A percentile compares a stretch with the other conserved stretches of the same genome.
These are phyloP conservation scores for Dillenia turbinata DNA, from an alignment of 164 flowering plant species.

Conservation along the genomic window DNA sequence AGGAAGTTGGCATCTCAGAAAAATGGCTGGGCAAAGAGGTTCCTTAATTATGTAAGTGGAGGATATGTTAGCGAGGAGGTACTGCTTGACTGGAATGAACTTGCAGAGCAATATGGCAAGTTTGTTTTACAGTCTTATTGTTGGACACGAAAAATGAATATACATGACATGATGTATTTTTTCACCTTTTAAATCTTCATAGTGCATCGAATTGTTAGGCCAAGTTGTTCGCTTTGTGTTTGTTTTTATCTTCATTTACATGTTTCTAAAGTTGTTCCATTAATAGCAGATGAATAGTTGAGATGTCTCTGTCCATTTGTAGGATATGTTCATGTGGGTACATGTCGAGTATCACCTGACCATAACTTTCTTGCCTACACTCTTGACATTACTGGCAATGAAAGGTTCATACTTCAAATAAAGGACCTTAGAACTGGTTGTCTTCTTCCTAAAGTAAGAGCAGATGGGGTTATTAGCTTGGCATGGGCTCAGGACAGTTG, in stretches of 20 bases:
- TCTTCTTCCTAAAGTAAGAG: conserved; percentile 32
- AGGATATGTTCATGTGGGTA: conserved; percentile 95
- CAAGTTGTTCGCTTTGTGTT: background rate
- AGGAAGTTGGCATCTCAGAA: conserved; percentile 37
- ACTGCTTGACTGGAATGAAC: conserved; percentile 87
- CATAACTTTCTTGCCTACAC: conserved; percentile 92
- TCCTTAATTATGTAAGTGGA: conserved; percentile 31
- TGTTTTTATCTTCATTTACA: background rate
- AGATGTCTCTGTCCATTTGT: conserved; percentile 6
- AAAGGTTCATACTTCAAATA: conserved; percentile 61
- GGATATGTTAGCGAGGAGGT: conserved; percentile 35
- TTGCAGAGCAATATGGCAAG: conserved; percentile 72
- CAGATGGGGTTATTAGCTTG: conserved; percentile 78
- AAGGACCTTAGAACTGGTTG: conserved; percentile 58
- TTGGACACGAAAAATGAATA: too few relatives aligned
- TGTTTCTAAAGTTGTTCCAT: too few relatives aligned
- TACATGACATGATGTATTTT: too few relatives aligned
- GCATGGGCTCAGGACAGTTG: conserved; percentile 81
- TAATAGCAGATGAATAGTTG: too few relatives aligned
- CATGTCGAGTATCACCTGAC: conserved; percentile 86
- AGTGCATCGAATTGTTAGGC: too few relatives aligned
- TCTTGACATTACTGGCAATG: conserved; percentile 64
- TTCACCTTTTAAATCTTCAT: too few relatives aligned
- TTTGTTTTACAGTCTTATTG: conserved; percentile 3
- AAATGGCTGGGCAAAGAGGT: conserved; percentile 33